Conservation (phyloP, 2,329 filamentous ascomycete species). For the Cladosporium sp. region DNA sequence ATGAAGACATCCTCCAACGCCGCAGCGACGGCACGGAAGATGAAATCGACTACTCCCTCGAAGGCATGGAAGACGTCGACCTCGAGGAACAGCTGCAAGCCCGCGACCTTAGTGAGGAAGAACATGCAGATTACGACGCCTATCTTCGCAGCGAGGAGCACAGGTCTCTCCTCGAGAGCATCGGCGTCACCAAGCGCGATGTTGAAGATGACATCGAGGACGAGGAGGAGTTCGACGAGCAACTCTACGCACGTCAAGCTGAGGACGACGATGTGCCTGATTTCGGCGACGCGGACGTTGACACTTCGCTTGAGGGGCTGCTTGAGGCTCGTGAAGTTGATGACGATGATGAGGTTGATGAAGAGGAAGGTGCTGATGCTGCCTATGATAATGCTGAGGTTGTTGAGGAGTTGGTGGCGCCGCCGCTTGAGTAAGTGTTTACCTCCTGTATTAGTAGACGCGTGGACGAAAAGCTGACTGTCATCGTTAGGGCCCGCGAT, state of each 20-base stretch:
- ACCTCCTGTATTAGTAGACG: neutral
- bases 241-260: neutral
- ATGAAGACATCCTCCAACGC: neutral
- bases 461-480: neutral
- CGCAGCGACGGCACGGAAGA: neutral
- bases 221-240: neutral
- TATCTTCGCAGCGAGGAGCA: neutral
- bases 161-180: neutral
- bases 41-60: slow-evolving; percentile 2
- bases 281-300: slow-evolving; percentile 2
- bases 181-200: neutral
- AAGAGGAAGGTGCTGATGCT: neutral
- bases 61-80: neutral
- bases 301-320: slow-evolving; percentile 11
- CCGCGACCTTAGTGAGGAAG: neutral
- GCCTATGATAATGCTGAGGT: neutral
- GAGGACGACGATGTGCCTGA: neutral
- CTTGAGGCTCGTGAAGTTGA: neutral
- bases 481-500: neutral
- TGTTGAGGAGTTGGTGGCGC: neutral
- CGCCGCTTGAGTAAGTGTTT: neutral
- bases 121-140: neutral
- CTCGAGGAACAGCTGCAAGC: neutral
- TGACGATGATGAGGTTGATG: neutral
- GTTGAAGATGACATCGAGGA: neutral